Conservation (phyloP, 2,329 filamentous ascomycete species). For the Colletotrichum higginsianum region DNA sequence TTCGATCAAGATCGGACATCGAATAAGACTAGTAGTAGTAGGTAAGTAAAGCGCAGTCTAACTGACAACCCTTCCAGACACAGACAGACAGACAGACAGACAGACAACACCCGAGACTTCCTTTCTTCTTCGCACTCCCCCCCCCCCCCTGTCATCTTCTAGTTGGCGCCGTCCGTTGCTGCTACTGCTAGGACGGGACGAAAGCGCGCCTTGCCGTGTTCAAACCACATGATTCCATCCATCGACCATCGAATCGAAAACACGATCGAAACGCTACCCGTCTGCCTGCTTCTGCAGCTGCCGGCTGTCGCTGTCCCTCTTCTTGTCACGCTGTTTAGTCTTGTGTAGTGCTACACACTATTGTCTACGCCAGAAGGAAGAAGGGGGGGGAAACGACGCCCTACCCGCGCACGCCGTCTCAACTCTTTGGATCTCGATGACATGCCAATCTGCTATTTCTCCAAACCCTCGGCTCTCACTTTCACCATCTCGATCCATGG, state of each 20-base stretch:
- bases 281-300: too few species aligned
- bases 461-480: background rate
- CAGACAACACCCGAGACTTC: slow-evolving; percentile 2
- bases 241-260: slow-evolving; percentile 32
- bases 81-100: too few species aligned
- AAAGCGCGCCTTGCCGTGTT: background rate
- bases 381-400: background rate
- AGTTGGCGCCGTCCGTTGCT: too few species aligned
- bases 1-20: background rate
- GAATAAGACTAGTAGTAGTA: background rate
- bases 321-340: background rate
- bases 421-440: slow-evolving; percentile 34
- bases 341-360: too few species aligned
- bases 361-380: background rate
- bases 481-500: slow-evolving; percentile 7
- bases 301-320: background rate
- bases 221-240: slow-evolving; percentile 2
- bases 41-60: too few species aligned
- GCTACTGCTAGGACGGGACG: background rate
- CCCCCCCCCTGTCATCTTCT: background rate
- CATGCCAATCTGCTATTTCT: slow-evolving; percentile 22
- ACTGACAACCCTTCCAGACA: too few species aligned
- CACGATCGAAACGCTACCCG: slow-evolving; percentile 34
- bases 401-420: slow-evolving; percentile 3
- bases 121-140: background rate